These are phyloP conservation scores for Rutstroemia sp. DNA, from an alignment of 2,329 filamentous ascomycete species.

Conservation along the genomic window DNA sequence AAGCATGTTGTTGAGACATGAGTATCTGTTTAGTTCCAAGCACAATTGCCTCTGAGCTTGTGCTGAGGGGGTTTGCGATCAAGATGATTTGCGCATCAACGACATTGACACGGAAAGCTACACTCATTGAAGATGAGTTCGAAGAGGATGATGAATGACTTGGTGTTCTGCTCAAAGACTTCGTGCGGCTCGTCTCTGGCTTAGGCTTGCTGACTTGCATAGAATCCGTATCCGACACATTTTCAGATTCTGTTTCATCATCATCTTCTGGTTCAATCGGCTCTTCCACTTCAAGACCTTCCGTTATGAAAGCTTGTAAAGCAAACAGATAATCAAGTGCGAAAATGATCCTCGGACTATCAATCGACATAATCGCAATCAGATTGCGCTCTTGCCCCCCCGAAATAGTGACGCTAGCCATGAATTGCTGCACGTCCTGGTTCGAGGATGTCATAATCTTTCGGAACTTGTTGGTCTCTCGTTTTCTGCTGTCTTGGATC, in stretches of 20 bases:
- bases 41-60: constrained; percentile 92
- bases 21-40: constrained; percentile 89
- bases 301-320: constrained; percentile 72
- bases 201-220: constrained; percentile 24
- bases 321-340: constrained; percentile 93
- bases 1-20: constrained; percentile 85
- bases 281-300: constrained; percentile 62
- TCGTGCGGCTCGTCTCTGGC: constrained; percentile 3
- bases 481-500: constrained; percentile 82
- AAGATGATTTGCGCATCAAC: constrained; percentile 95
- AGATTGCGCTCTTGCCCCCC: constrained; percentile 73
- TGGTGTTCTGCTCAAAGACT: constrained; percentile 21
- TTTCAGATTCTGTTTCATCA: constrained; percentile 47
- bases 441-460: constrained; percentile 98
- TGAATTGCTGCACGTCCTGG: constrained; percentile 92
- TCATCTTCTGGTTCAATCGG: constrained; percentile 40
- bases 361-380: constrained; percentile 87
- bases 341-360: constrained; percentile 91
- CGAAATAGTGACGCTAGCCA: constrained; percentile 93
- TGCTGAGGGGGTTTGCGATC: constrained; percentile 86
- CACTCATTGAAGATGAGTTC: constrained; percentile 49
- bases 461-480: constrained; percentile 89
- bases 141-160: constrained; percentile 25
- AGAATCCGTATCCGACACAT: constrained; percentile 54
- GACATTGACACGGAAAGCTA: constrained; percentile 87